Percentiles rank a stretch among this genome's conserved stretches.
phyloP scores from a whole-genome alignment of 768 basidiomycete species.

The Termitomyces sp. region DNA sequence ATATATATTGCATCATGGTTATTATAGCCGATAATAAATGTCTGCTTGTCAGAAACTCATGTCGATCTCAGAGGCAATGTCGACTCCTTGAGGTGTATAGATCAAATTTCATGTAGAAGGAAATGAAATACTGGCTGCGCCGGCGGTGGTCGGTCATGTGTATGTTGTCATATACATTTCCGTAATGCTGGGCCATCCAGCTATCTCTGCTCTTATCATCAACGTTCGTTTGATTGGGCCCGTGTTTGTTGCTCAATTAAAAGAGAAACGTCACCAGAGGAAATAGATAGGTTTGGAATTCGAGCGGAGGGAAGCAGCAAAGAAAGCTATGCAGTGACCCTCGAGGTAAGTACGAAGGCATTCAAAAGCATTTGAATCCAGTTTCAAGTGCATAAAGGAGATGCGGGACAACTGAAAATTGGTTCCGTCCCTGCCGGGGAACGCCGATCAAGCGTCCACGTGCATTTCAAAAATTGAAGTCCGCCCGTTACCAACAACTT shows the following conservation, averaged over 20 bases:
- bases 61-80: neutral
- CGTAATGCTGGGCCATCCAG: neutral
- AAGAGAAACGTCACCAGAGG: neutral
- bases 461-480: slow-evolving; percentile 16
- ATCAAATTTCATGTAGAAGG: neutral
- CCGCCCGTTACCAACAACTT: slow-evolving; percentile 4
- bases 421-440: slow-evolving; percentile 1
- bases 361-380: neutral
- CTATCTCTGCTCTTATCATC: neutral
- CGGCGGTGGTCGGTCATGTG: neutral
- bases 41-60: too few species aligned
- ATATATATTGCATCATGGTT: neutral
- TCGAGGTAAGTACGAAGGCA: neutral
- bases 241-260: too few species aligned
- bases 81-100: neutral
- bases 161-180: neutral
- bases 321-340: neutral
- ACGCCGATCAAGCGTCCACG: slow-evolving; percentile 11
- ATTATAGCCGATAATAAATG: neutral
- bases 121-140: neutral
- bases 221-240: neutral
- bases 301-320: too few species aligned
- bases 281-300: neutral
- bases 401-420: neutral
- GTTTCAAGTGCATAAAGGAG: neutral